Conservation (phyloP, 805 yeast species). For the Kurtzmaniella fragi region DNA sequence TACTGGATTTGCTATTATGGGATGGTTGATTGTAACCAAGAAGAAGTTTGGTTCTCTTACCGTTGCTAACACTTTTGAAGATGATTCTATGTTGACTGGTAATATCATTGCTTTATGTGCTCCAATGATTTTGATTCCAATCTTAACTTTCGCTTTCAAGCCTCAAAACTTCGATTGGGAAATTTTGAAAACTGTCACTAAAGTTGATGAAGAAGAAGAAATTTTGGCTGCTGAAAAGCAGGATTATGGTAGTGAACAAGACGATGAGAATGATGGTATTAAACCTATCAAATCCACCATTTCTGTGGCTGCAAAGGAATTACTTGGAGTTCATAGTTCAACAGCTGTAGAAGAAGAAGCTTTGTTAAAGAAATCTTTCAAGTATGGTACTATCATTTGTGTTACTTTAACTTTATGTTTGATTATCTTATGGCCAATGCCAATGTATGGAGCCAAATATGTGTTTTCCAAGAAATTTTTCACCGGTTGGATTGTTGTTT, state of each 20-base stretch:
- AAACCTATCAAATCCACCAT: constrained; percentile 34
- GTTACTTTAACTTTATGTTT: constrained; percentile 56
- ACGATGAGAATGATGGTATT: constrained; percentile 20
- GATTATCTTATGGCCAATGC: constrained; percentile 86
- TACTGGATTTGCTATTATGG: constrained; percentile 63
- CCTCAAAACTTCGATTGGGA: constrained; percentile 76
- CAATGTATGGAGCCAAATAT: constrained; percentile 81
- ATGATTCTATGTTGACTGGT: constrained; percentile 86
- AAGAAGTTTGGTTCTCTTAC: constrained; percentile 25
- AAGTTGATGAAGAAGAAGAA: constrained; percentile 72
- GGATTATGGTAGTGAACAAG: constrained; percentile 2
- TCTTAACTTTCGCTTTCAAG: constrained; percentile 58
- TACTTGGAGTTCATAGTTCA: constrained; percentile 22
- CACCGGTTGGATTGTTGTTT: constrained; percentile 85
- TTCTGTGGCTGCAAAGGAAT: constrained; percentile 33
- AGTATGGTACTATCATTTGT: constrained; percentile 57
- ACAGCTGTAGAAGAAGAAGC: constrained; percentile 44
- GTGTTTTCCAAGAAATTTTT: constrained; percentile 72
- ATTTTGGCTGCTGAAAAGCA: constrained; percentile 36
- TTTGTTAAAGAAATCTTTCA: constrained; percentile 52
- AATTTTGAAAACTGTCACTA: constrained; percentile 50
- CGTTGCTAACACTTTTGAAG: constrained; percentile 60
- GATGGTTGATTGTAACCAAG: constrained; percentile 42
- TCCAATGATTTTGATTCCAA: constrained; percentile 63
- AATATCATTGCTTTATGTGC: constrained; percentile 77